Evolutionary conservation across 306 rosid species (phyloP), one percentile per base, ranked within the genome.

Genomic region (Fragaria vesca): DNA sequence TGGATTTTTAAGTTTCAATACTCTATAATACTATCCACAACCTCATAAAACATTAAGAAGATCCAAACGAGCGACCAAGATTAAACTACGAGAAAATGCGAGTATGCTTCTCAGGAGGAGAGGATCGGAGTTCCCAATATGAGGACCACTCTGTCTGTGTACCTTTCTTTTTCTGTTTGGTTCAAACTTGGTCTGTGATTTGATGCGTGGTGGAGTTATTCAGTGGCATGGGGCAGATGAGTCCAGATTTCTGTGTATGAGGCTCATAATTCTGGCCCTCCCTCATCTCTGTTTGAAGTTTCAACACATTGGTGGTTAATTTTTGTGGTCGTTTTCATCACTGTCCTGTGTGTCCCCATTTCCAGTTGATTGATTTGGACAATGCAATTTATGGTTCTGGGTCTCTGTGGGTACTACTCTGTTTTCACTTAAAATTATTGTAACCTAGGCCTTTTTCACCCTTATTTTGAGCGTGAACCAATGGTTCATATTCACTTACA

Each of bases 251-350:
- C 42, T 15, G 4, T 55, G 45, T 66, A 40, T 42, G 55, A 74
- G 77, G 43, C 57, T 74, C 69, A 24, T 58, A 16, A 24, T 72
- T 57, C 34, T 36, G 66, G 66, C 66, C 48, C 47, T 30, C 16
- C 4, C 67, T 4, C 30, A 57, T 26, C 66, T 11, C 18, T 60
- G 17, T 26, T 12, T 57, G 9, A 4, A 2, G 1, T 69, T 69
- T 69, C 11, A 20, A 18, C 51, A 4, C 51, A 42, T 11, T 20
- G 30, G 71, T 38, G 26, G 50, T 66, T 18, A 18, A 40, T 40
- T 10, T 62, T 9, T 38, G 47, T 0, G 15, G 5, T 32, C 18
- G 15, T 70, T 16, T 6, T 26, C 43, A 28, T 71, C 61, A 71
- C 30, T 50, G 63, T 71, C 34, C 43, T 71, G 16, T 50, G n/a